A percentile compares a stretch with the other conserved stretches of the same genome.
phyloP scores from a whole-genome alignment of 345 rosid species.

The Viola odorata region DNA sequence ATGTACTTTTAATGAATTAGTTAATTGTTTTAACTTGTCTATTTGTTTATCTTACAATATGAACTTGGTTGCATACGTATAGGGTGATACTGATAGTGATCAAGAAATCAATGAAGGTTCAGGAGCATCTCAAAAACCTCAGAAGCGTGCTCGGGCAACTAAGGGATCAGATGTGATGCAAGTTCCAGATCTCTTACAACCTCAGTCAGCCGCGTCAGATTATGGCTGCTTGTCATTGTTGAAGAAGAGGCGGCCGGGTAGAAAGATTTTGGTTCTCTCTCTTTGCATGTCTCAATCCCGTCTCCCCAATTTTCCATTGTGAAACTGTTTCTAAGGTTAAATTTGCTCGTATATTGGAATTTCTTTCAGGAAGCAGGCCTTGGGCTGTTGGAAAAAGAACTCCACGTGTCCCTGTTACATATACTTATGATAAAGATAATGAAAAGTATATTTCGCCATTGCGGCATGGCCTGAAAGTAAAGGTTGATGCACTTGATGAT shows the following conservation, averaged over 20 bases:
- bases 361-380: constrained; percentile 52
- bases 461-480: constrained; percentile 44
- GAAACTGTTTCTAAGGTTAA: constrained; percentile 14
- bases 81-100: constrained; percentile 77
- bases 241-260: constrained; percentile 70
- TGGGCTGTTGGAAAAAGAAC: constrained; percentile 89
- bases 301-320: background rate
- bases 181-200: constrained; percentile 54
- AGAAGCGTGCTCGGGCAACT: constrained; percentile 47
- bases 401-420: constrained; percentile 69
- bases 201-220: constrained; percentile 49
- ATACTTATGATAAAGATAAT: constrained; percentile 46
- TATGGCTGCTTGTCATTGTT: constrained; percentile 53
- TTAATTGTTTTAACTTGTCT: background rate
- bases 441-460: constrained; percentile 49
- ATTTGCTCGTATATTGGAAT: constrained; percentile 14
- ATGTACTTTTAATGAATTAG: background rate
- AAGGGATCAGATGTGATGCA: constrained; percentile 42
- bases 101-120: constrained; percentile 49
- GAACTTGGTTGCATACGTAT: constrained; percentile 6
- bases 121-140: constrained; percentile 40
- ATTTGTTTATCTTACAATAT: background rate
- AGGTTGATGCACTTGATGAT: constrained; percentile 51
- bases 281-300: constrained; percentile 10
- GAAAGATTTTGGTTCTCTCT: constrained; percentile 18